These are phyloP conservation scores for Alternaria arbusti DNA, from an alignment of 2,329 filamentous ascomycete genomes.

Conservation along the genomic window DNA sequence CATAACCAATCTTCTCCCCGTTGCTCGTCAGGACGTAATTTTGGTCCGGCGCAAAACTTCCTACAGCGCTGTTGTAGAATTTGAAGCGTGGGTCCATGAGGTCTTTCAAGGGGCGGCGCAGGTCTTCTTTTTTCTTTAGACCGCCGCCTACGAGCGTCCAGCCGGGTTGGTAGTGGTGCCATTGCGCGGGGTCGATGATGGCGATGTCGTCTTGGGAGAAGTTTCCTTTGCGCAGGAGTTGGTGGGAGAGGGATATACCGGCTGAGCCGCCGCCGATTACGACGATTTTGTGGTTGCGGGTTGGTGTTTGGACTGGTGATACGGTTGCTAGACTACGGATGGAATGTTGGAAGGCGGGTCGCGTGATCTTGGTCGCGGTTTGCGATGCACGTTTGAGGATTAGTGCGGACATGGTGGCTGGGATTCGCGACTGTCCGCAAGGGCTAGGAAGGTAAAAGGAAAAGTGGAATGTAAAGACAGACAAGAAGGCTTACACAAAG, in stretches of 20 bases:
- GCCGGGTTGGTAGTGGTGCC: constrained; percentile 73
- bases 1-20: constrained; percentile 61
- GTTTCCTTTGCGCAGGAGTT: constrained; percentile 66
- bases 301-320: constrained; percentile 36
- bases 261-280: constrained; percentile 72
- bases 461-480: background rate
- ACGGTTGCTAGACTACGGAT: constrained; percentile 31
- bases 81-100: constrained; percentile 67
- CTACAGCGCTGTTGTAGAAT: constrained; percentile 63
- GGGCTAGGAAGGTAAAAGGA: background rate
- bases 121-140: constrained; percentile 66
- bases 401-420: background rate
- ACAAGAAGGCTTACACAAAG: background rate
- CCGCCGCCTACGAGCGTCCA: constrained; percentile 74
- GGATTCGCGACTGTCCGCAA: background rate
- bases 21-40: constrained; percentile 51
- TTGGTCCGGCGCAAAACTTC: constrained; percentile 60
- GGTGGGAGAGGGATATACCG: constrained; percentile 70
- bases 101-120: constrained; percentile 58
- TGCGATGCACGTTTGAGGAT: background rate
- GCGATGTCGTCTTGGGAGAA: constrained; percentile 68
- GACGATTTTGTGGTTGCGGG: constrained; percentile 66
- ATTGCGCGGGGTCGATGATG: constrained; percentile 66
- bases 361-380: background rate
- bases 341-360: background rate